Base-by-base conservation (phyloP, 768 basidiomycete species). In the Chalciporus piperatus region DNA sequence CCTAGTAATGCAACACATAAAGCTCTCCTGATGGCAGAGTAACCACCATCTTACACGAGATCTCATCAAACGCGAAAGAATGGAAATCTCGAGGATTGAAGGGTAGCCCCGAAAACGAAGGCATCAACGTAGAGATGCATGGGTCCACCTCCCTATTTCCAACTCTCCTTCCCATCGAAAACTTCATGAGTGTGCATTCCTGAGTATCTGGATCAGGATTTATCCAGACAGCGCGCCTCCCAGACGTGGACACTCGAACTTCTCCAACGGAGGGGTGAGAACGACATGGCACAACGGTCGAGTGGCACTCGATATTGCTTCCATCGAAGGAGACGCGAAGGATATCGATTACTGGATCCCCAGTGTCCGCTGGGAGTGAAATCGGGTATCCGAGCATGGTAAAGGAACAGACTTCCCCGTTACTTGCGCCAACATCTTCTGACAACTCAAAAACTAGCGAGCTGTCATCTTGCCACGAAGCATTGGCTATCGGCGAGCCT, bases 21-120 rank as follows among this genome's bases (percentile, higher is more conserved):
- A 85, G 55, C 30, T 80, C 77, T 16, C 82, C 81, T 16, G 76
- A 80, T 35, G 75, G 73, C 13, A 84, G 63, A 10, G 75, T 77
- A 13, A 83, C 61, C 58, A 70, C 78, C 28, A 85, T 67, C 27
- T 73, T 70, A 28, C 83, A 81, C 3, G 74, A 74, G 5, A 74
- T 68, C 57, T 85, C 84, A 48, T 85, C 81, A 48, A 85, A 81
- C 3, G 74, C 74, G 25, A 84, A 63, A 0, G 74, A 73, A 32
- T 73, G 72, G 48, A 75, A 76, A 25, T 70, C 69, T 22, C 72
- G 66, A 16, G 76, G 71, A 54, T 74, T 71, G 48, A 85, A 82
- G 0, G 82, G 82, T 35, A 84, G 64, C 2, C 76, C 74, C 12
- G 77, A 68, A 55, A 79, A 70, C 10, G 69, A 62, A 1, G 78